phyloP scores from a whole-genome alignment of 345 rosid genomes.

The Populus davidiana region DNA sequence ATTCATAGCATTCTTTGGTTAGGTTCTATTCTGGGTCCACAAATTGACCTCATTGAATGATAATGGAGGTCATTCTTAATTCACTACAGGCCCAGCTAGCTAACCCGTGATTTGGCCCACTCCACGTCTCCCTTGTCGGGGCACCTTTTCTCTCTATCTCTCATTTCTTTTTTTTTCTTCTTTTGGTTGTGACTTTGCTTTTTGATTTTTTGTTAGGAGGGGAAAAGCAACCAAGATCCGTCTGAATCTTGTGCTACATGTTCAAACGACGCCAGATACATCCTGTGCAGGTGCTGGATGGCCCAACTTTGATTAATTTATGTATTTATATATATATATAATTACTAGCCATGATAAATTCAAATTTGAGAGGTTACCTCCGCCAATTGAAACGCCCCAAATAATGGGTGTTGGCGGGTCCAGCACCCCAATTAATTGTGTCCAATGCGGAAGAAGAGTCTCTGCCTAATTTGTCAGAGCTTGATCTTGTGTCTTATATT shows the following conservation, averaged over 20 bases:
- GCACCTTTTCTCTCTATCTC: not conserved
- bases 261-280: no score
- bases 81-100: constrained; percentile 30
- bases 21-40: constrained; percentile 35
- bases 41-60: not conserved
- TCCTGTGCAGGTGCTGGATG: no score
- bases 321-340: no score
- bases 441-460: no score
- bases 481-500: no score
- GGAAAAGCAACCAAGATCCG: not conserved
- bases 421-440: no score
- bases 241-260: not conserved
- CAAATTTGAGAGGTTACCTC: no score
- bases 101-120: constrained; percentile 32
- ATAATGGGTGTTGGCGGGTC: no score
- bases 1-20: constrained; percentile 11
- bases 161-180: not conserved
- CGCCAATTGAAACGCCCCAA: no score
- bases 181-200: not conserved
- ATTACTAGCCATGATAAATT: no score
- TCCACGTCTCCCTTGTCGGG: constrained; percentile 22
- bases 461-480: accelerated
- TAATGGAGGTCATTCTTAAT: constrained; percentile 30
- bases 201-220: not conserved
- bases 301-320: no score